Base-by-base conservation (phyloP, 257 asterid genomes). In the Cinchona pubescens region DNA sequence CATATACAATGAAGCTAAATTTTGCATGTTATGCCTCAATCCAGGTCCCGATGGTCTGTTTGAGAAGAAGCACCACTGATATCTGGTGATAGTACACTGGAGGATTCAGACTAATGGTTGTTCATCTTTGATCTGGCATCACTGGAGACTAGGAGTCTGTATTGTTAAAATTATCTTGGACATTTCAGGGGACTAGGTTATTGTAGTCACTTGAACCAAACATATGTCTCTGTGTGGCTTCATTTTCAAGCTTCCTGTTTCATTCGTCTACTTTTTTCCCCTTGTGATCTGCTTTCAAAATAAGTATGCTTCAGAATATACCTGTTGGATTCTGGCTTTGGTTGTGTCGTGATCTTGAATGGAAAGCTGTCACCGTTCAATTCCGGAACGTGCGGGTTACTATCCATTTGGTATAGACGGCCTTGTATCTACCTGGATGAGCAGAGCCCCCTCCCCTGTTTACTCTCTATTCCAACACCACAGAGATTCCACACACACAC, bases 41-140 rank as follows among this genome's bases (percentile, higher is more conserved):
- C 82, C 88, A 90, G 96, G 97, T 83, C 96, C 96, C n/a, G 96
- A 90, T 86, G 97, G 96, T 40, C 90, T 92, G 49, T 92, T 92
- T 67, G 97, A 92, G 89, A 30, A 5, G 35, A 90, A 88, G 87
- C 74, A 84, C 65, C 85, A 85, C 58, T 82, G 75, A 85, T 34
- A 2, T 29, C 5, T 34, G 66, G 46, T 35, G 70, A 46, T 15
- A 18, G 49, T 48, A 46, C 37, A 43, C 5, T 53, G 73, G 75
- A 78, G 71, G 61, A 69, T 27, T 30, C 6, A 68, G 21, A 84
- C 76, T 84, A 81, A 84, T 74, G 74, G 70, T 73, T 35, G 65
- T 61, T 59, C 65, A 27, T 27, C 37, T 27, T 59, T 12, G 4
- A 27, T 81, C 51, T 79, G 71, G 73, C 78, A 46, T 62, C 63